Base-by-base conservation (phyloP, 441 rosid genomes). In the Pelargonium cotyledonis region DNA sequence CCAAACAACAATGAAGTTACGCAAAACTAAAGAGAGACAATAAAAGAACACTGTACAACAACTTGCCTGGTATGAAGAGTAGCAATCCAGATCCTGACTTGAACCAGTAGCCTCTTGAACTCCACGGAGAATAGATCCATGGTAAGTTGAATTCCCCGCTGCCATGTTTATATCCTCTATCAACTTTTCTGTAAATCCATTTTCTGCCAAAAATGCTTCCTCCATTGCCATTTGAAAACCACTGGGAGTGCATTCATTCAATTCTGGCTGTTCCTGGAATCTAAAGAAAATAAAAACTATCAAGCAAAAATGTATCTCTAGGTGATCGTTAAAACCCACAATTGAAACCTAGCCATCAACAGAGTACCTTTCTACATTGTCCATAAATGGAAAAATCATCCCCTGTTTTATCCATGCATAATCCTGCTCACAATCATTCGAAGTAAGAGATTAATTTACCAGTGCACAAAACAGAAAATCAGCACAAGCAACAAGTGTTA, bases 161-260 rank as follows among this genome's bases (percentile, higher is more conserved):
- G 94, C 97, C 79, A 86, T 75, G 82, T 87, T 81, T 75, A 89
- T 91, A 75, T 94, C 99, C 72, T 84, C 86, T 69, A 84, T 80
- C 80, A 92, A 79, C 81, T 89, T 92, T 88, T 92, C 99, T 4
- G 83, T 88, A 76, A 89, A 92, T 31, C 98, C 99, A 76, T 89
- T 91, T 79, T 95, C 99, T 64, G 97, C 98, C 74, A 95, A 73
- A 76, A 86, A 83, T 55, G 99, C 98, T 80, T 95, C 98, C 75
- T 95, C 98, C 76, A 90, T 66, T 69, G 99, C 98, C 85, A 84
- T 72, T 83, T 81, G 88, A 79, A 95, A 92, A 65, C 79, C 81
- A 1, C 76, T 71, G 64, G 84, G 85, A 74, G 85, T 85, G 86
- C 82, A 80, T 67, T 77, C 85, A 72, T 73, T 73, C 83, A 89